These are phyloP conservation scores for Rhodamnia argentea DNA, from an alignment of 345 rosid genomes.

Conservation along the genomic window DNA sequence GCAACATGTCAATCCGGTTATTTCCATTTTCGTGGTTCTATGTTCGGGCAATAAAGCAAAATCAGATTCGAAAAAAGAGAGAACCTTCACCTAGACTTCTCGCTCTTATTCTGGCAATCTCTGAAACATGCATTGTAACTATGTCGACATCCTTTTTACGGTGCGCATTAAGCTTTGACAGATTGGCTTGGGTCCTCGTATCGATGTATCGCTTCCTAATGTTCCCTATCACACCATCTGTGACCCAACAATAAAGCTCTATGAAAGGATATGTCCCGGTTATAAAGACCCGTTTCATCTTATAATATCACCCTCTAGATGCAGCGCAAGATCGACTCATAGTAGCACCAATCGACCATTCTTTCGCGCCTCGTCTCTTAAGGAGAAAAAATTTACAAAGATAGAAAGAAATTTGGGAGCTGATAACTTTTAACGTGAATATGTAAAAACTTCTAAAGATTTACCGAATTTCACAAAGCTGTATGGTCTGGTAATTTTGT, in stretches of 20 bases:
- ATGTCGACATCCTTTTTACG: slow-evolving; percentile 14
- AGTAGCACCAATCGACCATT: neutral
- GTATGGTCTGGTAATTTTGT: slow-evolving; percentile 35
- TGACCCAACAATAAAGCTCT: neutral
- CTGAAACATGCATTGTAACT: slow-evolving; percentile 24
- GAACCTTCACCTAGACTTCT: slow-evolving; percentile 14
- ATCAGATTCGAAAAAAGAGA: neutral
- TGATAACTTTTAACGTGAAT: neutral
- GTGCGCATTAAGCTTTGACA: slow-evolving; percentile 32
- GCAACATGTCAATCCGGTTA: neutral
- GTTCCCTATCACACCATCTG: slow-evolving; percentile 30
- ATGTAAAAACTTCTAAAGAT: neutral
- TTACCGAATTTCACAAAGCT: slow-evolving; percentile 45
- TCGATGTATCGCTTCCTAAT: slow-evolving; percentile 43
- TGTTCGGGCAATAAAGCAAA: neutral
- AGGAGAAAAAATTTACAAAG: neutral
- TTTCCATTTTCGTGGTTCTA: neutral
- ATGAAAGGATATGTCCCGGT: neutral
- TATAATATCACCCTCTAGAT: neutral
- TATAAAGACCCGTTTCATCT: neutral
- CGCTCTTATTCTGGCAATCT: slow-evolving; percentile 21
- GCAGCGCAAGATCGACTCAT: neutral
- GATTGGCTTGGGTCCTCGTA: slow-evolving; percentile 50
- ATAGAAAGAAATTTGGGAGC: neutral
- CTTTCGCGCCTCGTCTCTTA: neutral